Evolutionary conservation across 2,329 filamentous ascomycete genomes (phyloP).

Genomic region (Penicillium palitans): DNA sequence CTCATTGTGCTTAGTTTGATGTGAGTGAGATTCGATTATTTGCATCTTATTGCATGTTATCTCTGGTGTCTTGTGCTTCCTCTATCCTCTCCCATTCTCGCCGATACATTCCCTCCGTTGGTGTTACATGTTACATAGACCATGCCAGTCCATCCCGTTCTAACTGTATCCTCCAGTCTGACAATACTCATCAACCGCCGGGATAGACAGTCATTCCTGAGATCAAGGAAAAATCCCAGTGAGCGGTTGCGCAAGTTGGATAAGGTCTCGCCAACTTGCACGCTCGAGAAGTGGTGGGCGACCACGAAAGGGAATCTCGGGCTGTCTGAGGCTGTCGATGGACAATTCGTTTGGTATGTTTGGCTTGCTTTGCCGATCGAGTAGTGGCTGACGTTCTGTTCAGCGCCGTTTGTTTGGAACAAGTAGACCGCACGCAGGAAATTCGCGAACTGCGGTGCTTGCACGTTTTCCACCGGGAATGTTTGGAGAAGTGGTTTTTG

Average conservation of each 20-base stretch:
- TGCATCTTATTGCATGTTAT: not conserved
- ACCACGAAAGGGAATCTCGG: slow-evolving; percentile 34
- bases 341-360: slow-evolving; percentile 40
- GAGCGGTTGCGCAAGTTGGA: slow-evolving; percentile 40
- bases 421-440: slow-evolving; percentile 36
- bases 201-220: slow-evolving; percentile 24
- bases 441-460: slow-evolving; percentile 42
- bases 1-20: slow-evolving; percentile 36
- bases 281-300: slow-evolving; percentile 41
- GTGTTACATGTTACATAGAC: slow-evolving; percentile 10
- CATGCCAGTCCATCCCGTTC: not conserved
- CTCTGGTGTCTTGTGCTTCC: not conserved
- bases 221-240: slow-evolving; percentile 24
- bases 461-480: slow-evolving; percentile 44
- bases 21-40: slow-evolving; percentile 22
- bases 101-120: slow-evolving; percentile 4
- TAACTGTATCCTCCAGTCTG: slow-evolving; percentile 24
- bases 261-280: slow-evolving; percentile 38
- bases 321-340: slow-evolving; percentile 35
- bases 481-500: slow-evolving; percentile 43
- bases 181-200: slow-evolving; percentile 38
- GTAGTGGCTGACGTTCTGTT: not conserved
- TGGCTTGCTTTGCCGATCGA: not conserved
- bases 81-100: not conserved
- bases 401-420: slow-evolving; percentile 43